Evolutionary conservation across 345 rosid genomes (phyloP).

Genomic region (Ceriops zippeliana): DNA sequence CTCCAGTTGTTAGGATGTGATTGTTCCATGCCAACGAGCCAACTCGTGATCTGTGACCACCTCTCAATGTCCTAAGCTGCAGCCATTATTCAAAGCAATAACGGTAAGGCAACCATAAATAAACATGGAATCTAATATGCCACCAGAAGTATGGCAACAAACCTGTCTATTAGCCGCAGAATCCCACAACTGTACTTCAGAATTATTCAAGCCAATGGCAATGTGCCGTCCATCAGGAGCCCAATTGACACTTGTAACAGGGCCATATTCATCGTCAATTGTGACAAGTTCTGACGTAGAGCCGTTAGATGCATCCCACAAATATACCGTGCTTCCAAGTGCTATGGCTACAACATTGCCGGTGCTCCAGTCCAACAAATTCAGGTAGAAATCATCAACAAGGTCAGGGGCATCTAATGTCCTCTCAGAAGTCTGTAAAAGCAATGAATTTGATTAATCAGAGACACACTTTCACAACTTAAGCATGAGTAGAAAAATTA

Average conservation of each 20-base stretch:
- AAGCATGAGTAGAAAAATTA: not conserved
- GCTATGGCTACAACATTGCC: slow-evolving; percentile 31
- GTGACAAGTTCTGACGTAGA: slow-evolving; percentile 47
- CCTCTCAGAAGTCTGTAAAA: slow-evolving; percentile 41
- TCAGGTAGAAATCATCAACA: slow-evolving; percentile 46
- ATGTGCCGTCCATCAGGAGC: slow-evolving; percentile 31
- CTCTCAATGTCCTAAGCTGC: slow-evolving; percentile 26
- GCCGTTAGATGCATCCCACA: slow-evolving; percentile 24
- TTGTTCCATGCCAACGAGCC: slow-evolving; percentile 22
- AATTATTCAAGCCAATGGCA: slow-evolving; percentile 37
- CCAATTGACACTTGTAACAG: slow-evolving; percentile 38
- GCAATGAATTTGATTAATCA: not conserved
- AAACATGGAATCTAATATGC: not conserved
- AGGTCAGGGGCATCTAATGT: slow-evolving; percentile 52
- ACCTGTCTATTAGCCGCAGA: slow-evolving; percentile 22
- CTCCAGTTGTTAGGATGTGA: slow-evolving; percentile 35
- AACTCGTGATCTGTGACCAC: slow-evolving; percentile 30
- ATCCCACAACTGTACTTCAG: slow-evolving; percentile 36
- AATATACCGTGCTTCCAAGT: slow-evolving; percentile 24
- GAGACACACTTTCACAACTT: not conserved
- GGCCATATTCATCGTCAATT: slow-evolving; percentile 36
- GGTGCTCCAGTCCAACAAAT: slow-evolving; percentile 38
- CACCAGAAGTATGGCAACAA: not conserved
- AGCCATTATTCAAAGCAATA: not conserved
- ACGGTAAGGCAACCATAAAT: not conserved